Evolutionary conservation across 179 eudicot genomes (phyloP).

Genomic region (Beta lomatogona): DNA sequence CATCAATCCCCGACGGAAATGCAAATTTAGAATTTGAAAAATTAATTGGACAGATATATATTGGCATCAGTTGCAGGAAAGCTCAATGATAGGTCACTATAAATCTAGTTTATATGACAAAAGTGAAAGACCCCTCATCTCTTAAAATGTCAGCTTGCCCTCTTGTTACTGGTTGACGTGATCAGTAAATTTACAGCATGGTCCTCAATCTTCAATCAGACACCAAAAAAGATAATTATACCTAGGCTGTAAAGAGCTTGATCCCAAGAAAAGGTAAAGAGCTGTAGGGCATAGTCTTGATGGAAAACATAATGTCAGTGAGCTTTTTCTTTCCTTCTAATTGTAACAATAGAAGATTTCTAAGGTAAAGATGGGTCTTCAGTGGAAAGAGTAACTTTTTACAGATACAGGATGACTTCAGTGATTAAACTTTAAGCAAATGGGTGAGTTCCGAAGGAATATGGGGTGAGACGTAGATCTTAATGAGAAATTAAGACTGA

Average conservation of each 20-base stretch:
- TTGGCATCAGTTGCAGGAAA: neutral
- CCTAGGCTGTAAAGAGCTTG: neutral
- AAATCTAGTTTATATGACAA: neutral
- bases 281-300: neutral
- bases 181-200: neutral
- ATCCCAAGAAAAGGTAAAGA: neutral
- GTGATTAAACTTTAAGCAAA: neutral
- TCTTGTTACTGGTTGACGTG: neutral
- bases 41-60: neutral
- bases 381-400: neutral
- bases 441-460: neutral
- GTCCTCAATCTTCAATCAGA: neutral
- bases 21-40: neutral
- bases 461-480: neutral
- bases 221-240: no score
- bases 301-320: neutral
- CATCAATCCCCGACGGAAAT: neutral
- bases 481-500: neutral
- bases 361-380: neutral
- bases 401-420: neutral
- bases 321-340: neutral
- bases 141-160: neutral
- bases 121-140: neutral
- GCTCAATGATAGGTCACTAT: no score
- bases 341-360: neutral